A percentile compares a stretch with the other conserved stretches of the same genome.
phyloP scores from a whole-genome alignment of 1,139 yeast genomes.

The Lodderomyces parapsilosis region DNA sequence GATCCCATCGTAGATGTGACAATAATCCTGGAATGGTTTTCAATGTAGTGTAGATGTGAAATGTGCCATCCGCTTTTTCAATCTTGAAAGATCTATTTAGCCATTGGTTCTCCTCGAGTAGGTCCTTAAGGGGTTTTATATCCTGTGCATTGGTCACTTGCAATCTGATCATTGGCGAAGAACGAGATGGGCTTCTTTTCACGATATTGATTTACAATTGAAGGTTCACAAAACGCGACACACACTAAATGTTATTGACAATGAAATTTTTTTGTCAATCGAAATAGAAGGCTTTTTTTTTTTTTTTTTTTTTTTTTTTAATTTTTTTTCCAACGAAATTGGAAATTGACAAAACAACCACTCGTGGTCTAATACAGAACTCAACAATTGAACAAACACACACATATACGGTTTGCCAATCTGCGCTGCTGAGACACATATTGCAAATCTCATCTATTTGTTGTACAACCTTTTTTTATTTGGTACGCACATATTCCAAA shows the following conservation, averaged over 20 bases:
- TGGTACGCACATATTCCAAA: background rate
- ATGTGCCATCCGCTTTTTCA: conserved; percentile 11
- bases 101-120: conserved; percentile 19
- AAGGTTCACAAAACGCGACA: too few relatives aligned
- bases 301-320: too few relatives aligned
- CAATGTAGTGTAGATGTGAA: conserved; percentile 13
- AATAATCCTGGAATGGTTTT: conserved; percentile 8
- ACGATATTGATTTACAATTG: background rate
- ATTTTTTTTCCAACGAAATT: too few relatives aligned
- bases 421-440: background rate
- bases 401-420: background rate
- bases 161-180: conserved; percentile 10
- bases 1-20: conserved; percentile 7
- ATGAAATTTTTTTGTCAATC: too few relatives aligned
- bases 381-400: too few relatives aligned
- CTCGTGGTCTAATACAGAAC: too few relatives aligned
- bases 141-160: conserved; percentile 15
- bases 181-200: background rate
- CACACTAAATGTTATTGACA: too few relatives aligned
- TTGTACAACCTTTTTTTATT: background rate
- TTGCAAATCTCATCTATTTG: background rate
- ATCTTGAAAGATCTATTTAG: conserved; percentile 28
- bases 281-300: too few relatives aligned
- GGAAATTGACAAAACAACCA: too few relatives aligned
- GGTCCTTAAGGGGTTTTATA: conserved; percentile 26